A percentile compares a stretch with the other conserved stretches of the same genome.
These are phyloP conservation scores for Solanum chiquidenum DNA, from an alignment of 257 asterid species.

Conservation along the genomic window DNA sequence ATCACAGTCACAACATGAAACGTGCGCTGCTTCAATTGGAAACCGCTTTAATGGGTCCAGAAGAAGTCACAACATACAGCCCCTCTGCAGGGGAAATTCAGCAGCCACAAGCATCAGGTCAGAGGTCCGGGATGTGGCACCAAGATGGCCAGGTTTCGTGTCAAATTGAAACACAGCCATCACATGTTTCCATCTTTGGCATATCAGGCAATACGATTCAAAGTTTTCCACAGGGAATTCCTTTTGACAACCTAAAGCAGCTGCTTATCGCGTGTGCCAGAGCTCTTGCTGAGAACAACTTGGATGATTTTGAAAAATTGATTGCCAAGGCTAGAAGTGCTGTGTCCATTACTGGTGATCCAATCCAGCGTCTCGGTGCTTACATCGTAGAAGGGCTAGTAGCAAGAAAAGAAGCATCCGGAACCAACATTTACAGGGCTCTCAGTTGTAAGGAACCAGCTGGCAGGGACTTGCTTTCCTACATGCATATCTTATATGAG, in stretches of 20 bases:
- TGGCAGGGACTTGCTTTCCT: conserved; percentile 61
- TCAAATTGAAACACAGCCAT: conserved; percentile 17
- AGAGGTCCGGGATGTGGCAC: conserved; percentile 36
- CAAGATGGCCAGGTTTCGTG: conserved; percentile 26
- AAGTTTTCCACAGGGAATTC: conserved; percentile 16
- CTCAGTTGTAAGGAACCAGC: conserved; percentile 68
- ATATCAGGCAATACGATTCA: conserved; percentile 16
- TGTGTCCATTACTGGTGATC: conserved; percentile 78
- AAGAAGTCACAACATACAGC: conserved; percentile 25
- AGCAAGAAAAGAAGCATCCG: conserved; percentile 77
- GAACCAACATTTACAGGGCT: conserved; percentile 64
- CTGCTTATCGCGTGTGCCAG: conserved; percentile 60
- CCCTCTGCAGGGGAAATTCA: conserved; percentile 29
- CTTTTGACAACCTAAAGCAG: conserved; percentile 51
- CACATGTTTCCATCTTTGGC: conserved; percentile 15
- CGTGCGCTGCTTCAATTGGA: conserved; percentile 55
- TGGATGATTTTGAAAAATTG: conserved; percentile 37
- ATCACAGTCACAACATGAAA: conserved; percentile 28
- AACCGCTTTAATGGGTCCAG: conserved; percentile 66
- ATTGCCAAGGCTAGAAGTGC: conserved; percentile 39
- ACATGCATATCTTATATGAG: conserved; percentile 80
- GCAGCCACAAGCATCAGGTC: conserved; percentile 32
- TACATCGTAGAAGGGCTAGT: conserved; percentile 80
- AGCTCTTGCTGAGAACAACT: conserved; percentile 51
- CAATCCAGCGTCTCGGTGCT: conserved; percentile 91